A percentile compares a stretch with the other conserved stretches of the same genome.
phyloP scores from a whole-genome alignment of 2,329 filamentous ascomycete genomes.

The Orbilia javanica region DNA sequence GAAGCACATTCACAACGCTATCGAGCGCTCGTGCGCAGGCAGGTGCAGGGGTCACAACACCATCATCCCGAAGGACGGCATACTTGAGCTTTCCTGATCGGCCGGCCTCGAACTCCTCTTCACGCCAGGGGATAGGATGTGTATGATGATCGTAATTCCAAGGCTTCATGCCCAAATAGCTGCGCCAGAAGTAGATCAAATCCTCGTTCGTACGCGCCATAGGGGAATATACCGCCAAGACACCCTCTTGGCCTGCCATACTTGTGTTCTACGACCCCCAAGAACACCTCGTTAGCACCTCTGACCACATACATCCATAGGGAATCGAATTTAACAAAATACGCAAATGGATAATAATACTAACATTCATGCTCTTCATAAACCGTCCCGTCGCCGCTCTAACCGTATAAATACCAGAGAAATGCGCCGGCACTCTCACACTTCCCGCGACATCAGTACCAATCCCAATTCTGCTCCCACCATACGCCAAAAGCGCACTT shows the following conservation, averaged over 20 bases:
- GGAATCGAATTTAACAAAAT: too few relatives aligned
- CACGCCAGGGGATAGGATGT: constrained; percentile 84
- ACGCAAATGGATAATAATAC: background rate
- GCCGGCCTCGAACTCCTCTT: constrained; percentile 72
- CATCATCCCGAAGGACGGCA: constrained; percentile 82
- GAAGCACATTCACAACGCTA: constrained; percentile 77
- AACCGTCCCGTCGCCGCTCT: constrained; percentile 90
- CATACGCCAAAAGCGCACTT: constrained; percentile 82
- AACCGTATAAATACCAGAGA: constrained; percentile 87
- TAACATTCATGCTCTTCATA: constrained; percentile 78
- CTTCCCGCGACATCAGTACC: constrained; percentile 92
- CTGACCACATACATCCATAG: background rate
- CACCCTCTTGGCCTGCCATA: constrained; percentile 92
- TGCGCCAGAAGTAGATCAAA: constrained; percentile 83
- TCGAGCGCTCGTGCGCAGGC: constrained; percentile 83
- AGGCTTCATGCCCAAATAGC: constrained; percentile 82
- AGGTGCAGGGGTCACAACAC: constrained; percentile 86
- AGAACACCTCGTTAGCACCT: background rate
- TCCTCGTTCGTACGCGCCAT: constrained; percentile 90
- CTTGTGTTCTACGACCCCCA: constrained; percentile 71
- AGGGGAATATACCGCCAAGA: constrained; percentile 88
- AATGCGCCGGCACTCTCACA: constrained; percentile 87
- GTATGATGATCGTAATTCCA: constrained; percentile 91
- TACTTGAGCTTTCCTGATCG: constrained; percentile 66
- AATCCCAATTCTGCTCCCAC: constrained; percentile 85